Conservation (phyloP, 192 early-diverging fungal species). For the Diversispora eburnea region DNA sequence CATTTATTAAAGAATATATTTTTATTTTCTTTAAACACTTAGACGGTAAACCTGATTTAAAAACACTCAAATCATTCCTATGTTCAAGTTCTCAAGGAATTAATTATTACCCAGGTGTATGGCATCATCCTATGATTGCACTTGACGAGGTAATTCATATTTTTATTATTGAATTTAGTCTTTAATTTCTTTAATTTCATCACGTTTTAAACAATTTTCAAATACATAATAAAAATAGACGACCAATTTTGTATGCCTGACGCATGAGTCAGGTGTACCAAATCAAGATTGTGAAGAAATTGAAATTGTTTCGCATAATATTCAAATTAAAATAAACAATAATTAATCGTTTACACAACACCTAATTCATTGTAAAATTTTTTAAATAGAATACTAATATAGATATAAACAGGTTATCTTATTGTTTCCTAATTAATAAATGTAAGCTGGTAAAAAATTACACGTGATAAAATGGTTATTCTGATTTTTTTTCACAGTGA, state of each 20-base stretch:
- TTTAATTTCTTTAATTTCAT: too few species aligned
- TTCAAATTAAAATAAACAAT: too few species aligned
- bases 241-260: conserved; percentile 68
- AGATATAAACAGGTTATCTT: too few species aligned
- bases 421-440: too few species aligned
- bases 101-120: conserved; percentile 76
- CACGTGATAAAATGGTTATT: too few species aligned
- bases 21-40: not conserved
- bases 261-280: conserved; percentile 71
- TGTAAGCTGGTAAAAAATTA: too few species aligned
- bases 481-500: too few species aligned
- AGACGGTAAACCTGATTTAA: conserved; percentile 69
- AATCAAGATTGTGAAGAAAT: conserved; percentile 76
- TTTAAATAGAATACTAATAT: too few species aligned
- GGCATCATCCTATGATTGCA: conserved; percentile 90
- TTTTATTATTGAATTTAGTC: too few species aligned
- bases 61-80: conserved; percentile 71
- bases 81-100: conserved; percentile 71
- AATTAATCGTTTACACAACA: too few species aligned
- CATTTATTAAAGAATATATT: not conserved
- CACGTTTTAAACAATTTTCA: too few species aligned
- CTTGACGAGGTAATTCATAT: conserved; percentile 41
- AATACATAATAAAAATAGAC: conserved; percentile 24
- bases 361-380: too few species aligned
- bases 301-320: conserved; percentile 10